These are phyloP conservation scores for Wakefieldia striispora DNA, from an alignment of 768 basidiomycete genomes.

Conservation along the genomic window DNA sequence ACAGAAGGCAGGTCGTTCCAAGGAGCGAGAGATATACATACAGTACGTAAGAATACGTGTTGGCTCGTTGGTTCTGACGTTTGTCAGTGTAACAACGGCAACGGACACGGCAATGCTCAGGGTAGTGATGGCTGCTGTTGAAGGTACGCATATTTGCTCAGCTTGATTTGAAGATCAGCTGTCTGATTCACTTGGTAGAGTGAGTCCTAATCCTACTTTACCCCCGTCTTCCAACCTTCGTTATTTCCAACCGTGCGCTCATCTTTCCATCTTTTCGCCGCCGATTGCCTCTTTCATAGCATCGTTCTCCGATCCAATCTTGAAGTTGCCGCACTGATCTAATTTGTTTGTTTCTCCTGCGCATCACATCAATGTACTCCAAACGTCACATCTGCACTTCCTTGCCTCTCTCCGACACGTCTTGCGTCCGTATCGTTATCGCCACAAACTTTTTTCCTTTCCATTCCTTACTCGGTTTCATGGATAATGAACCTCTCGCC, in stretches of 20 bases:
- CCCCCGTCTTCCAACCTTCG: conserved; percentile 19
- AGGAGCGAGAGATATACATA: conserved; percentile 89
- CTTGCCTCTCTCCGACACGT: conserved; percentile 9
- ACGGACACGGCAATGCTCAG: conserved; percentile 86
- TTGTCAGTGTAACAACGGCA: conserved; percentile 75
- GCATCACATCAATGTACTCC: conserved; percentile 14
- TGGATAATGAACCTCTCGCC: conserved; percentile 15
- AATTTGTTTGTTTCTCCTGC: conserved; percentile 21
- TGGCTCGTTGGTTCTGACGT: conserved; percentile 8
- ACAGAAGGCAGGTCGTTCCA: conserved; percentile 80
- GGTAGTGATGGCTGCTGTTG: conserved; percentile 94
- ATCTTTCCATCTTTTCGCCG: conserved; percentile 17
- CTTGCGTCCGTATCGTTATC: conserved; percentile 16
- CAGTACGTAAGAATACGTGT: conserved; percentile 58
- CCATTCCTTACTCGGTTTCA: conserved; percentile 15
- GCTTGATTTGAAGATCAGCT: not conserved
- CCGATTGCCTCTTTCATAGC: conserved; percentile 23
- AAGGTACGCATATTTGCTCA: conserved; percentile 57
- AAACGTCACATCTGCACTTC: conserved; percentile 4
- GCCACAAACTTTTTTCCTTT: conserved; percentile 18
- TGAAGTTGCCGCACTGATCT: conserved; percentile 34
- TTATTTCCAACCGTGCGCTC: conserved; percentile 26
- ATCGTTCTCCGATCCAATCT: conserved; percentile 39
- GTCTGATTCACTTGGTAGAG: conserved; percentile 45
- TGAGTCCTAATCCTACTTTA: conserved; percentile 47